Conservation (phyloP, 768 basidiomycete species). For the Boletus insuetus region DNA sequence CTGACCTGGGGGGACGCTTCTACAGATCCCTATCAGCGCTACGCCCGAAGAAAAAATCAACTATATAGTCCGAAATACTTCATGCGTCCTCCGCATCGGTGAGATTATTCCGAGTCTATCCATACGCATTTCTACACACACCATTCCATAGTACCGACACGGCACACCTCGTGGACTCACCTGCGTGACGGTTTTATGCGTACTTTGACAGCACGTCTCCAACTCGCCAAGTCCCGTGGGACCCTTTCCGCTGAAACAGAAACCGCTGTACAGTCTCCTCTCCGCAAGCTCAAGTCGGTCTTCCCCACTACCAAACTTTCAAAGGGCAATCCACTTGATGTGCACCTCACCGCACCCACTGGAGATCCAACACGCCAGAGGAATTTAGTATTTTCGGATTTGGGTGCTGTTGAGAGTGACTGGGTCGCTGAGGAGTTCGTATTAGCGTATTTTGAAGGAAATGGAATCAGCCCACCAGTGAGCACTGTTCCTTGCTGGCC, state of each 20-base stretch:
- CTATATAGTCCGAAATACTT: slow-evolving; percentile 61
- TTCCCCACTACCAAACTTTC: slow-evolving; percentile 67
- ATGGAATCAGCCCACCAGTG: slow-evolving; percentile 70
- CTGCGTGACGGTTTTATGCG: slow-evolving; percentile 83
- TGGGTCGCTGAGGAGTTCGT: slow-evolving; percentile 77
- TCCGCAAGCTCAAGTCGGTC: slow-evolving; percentile 70
- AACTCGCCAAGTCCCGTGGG: slow-evolving; percentile 48
- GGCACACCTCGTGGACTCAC: slow-evolving; percentile 74
- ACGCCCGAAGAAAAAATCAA: slow-evolving; percentile 68
- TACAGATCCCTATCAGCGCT: slow-evolving; percentile 53
- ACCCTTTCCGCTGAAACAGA: slow-evolving; percentile 60
- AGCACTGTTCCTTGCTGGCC: slow-evolving; percentile 23
- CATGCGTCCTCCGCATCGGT: slow-evolving; percentile 78
- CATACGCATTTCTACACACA: not conserved
- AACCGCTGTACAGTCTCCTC: slow-evolving; percentile 52
- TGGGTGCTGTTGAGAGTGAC: slow-evolving; percentile 67
- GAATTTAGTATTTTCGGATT: slow-evolving; percentile 62
- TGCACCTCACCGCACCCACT: slow-evolving; percentile 59
- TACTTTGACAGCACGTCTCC: slow-evolving; percentile 61
- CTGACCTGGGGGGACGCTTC: not conserved
- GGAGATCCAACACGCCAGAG: slow-evolving; percentile 45
- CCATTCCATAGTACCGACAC: slow-evolving; percentile 62
- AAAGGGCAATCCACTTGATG: slow-evolving; percentile 69
- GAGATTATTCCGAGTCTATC: slow-evolving; percentile 12
- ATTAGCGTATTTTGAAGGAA: slow-evolving; percentile 70